Percentiles rank a stretch among this genome's conserved stretches.
Evolutionary conservation across 257 asterid species (phyloP).

Genomic region (Przewalskia tangutica): DNA sequence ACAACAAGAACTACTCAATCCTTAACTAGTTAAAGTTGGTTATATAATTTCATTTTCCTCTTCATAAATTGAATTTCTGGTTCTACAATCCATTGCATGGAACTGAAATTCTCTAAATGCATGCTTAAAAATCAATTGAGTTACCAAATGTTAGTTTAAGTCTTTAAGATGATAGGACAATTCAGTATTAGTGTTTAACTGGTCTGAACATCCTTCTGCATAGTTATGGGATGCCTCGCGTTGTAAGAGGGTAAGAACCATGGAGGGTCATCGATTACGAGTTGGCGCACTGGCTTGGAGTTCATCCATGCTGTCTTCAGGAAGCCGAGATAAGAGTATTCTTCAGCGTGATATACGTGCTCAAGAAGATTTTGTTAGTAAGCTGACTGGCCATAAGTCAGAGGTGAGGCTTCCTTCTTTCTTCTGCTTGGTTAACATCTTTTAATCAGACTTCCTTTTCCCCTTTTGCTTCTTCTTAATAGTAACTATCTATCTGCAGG

Average conservation of each 20-base stretch:
- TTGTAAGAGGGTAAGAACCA: constrained; percentile 73
- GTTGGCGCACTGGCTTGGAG: constrained; percentile 98
- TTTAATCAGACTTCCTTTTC: background rate
- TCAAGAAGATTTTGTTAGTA: constrained; percentile 66
- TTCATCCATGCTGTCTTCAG: constrained; percentile 65
- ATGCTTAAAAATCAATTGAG: background rate
- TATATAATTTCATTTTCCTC: background rate
- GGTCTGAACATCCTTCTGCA: constrained; percentile 7
- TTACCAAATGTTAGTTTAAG: background rate
- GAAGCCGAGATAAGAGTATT: constrained; percentile 91
- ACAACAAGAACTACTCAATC: background rate
- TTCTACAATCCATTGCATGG: background rate
- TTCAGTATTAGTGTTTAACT: background rate
- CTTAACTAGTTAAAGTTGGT: background rate
- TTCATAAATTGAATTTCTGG: background rate
- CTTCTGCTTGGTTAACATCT: background rate
- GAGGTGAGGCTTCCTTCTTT: constrained; percentile 48
- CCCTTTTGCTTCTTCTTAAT: background rate
- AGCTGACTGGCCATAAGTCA: constrained; percentile 85
- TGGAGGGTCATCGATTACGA: constrained; percentile 88
- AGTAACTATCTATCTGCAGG: constrained; percentile 31
- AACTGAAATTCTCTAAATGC: background rate
- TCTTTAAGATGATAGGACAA: background rate
- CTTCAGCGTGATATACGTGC: constrained; percentile 85
- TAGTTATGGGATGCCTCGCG: constrained; percentile 95